Base-by-base conservation (phyloP, 371 early-diverging fungal genomes). In the Nematocida ausubeli region DNA sequence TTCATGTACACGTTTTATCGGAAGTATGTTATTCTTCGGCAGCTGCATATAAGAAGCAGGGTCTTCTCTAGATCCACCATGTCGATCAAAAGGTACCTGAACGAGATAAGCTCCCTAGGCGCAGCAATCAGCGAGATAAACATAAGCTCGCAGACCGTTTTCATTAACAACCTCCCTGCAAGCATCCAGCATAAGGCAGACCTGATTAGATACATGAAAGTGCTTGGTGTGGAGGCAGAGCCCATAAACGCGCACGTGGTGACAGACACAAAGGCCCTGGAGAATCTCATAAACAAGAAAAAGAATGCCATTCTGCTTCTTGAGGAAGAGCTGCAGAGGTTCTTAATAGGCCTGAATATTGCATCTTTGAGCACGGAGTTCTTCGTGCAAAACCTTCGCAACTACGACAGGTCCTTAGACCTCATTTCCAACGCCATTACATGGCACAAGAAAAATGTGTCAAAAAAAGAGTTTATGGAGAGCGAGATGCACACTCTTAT, bases 1-100 rank as follows among this genome's bases (percentile, higher is more conserved):
- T 64, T 85, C 19, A 44, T 87, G n/a, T 87, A 81, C 67, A 83
- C 82, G 19, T 85, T 85, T 58, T 85, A 83, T 56, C 83, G 85
- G 58, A 83, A 82, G 63, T 85, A 82, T 60, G 75, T 85, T 26
- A 65, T 79, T 67, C 70, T 87, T 9, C 69, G 87, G 62, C 87
- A 87, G 80, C 35, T 83, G 42, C 85, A 84, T 62, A 55, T 87
- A 42, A 35, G 81, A 30, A 79, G 82, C 37, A 82, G 85, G 32
- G 80, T 83, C n/a, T 81, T 72, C 26, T 72, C 84, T 49, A 83
- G 83, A 30, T 83, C 87, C 2, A 80, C 85, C 9, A 50, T 65
- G 12, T 78, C 82, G 2, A 50, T 87, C 3, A 87, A 85, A 62
- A 80, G 80, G 24, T 9, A 78, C 2, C 37, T 71, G 1, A 56